Evolutionary conservation across 345 rosid genomes (phyloP), one percentile per base, ranked within the genome.

Genomic region (Crucihimalaya himalaica): DNA sequence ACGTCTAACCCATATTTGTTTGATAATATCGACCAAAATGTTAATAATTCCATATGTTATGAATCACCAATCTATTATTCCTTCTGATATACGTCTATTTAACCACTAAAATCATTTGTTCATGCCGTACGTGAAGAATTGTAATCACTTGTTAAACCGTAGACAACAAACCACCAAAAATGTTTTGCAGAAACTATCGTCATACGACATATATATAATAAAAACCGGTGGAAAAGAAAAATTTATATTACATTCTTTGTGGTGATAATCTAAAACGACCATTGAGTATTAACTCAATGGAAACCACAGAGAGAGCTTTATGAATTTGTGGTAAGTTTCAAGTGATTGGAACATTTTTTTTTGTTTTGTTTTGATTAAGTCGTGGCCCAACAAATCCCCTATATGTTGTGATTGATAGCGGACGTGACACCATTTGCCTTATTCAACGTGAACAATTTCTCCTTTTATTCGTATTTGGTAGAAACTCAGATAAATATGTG

Each of bases 401-500:
- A 18, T 57, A 6, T 47, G 23, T 51, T 50, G 56, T 68, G 56
- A 68, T 42, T 40, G 39, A 75, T 40, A 31, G 54, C 16, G 10
- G 63, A 74, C 63, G 21, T 60, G 55, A 57, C 74, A 68, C 73
- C 78, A 66, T 52, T 66, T 37, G 25, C 23, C 46, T 65, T 37
- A 13, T 45, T 56, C 56, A 72, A 62, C 53, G 67, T 71, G 2
- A 34, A 50, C 32, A 5, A 71, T 40, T 51, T 28, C 12, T 45
- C 37, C 46, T 63, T 62, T 63, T 31, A 31, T 29, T 63, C 18
- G 34, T 55, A 56, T 43, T 23, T 69, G 21, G 55, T 53, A n/a
- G 12, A 32, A 21, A 7, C 43, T 40, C 5, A 56, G 31, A 34
- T 21, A 34, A 32, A 48, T 50, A 20, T 2, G 27, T 45, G 16